Evolutionary conservation across 2,329 filamentous ascomycete genomes (phyloP), one percentile per base, ranked within the genome.

Genomic region (Monosporascus sp.): DNA sequence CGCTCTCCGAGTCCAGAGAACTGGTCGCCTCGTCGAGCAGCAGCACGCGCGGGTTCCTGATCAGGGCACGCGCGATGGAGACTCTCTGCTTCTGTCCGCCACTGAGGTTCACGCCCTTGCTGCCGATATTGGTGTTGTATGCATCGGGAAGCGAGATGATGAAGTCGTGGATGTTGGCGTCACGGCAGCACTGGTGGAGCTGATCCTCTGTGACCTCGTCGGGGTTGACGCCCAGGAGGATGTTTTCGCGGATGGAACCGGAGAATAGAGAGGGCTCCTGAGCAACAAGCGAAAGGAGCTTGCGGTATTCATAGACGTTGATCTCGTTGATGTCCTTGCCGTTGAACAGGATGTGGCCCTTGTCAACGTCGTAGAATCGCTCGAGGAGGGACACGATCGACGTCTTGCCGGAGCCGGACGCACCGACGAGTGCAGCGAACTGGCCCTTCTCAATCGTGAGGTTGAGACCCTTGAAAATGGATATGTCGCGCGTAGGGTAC

Each of bases 231-330:
- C 84, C 85, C 0, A 88, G 74, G 1, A 84, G 65, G 52, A 89
- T 80, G 60, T 89, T 89, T 55, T 90, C 85, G n/a, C 80, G 76
- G 47, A 59, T 37, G n/a, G 54, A 65, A 55, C 82, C 83, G 64
- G 83, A 81, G 60, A 88, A 89, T 0, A 90, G 74, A 0, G 82
- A 83, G 5, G 87, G 79, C 63, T 90, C 87, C 65, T 90, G 87
- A 2, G 85, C 81, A 0, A 90, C 87, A 0, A 90, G 76, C 0
- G 85, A 84, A 15, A 90, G 73, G 20, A 79, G 68, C 51, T 76
- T 75, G 39, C 87, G 79, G 61, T 89, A 89, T 18, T 76, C 68
- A 51, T 75, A 75, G 0, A 85, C 73, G 48, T 83, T 79, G 48
- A 88, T 65, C 2, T 75, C 66, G 1, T 71, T 68, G 31, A 89